phyloP scores from a whole-genome alignment of 305 asterid species.

The Fraxinus floribunda region DNA sequence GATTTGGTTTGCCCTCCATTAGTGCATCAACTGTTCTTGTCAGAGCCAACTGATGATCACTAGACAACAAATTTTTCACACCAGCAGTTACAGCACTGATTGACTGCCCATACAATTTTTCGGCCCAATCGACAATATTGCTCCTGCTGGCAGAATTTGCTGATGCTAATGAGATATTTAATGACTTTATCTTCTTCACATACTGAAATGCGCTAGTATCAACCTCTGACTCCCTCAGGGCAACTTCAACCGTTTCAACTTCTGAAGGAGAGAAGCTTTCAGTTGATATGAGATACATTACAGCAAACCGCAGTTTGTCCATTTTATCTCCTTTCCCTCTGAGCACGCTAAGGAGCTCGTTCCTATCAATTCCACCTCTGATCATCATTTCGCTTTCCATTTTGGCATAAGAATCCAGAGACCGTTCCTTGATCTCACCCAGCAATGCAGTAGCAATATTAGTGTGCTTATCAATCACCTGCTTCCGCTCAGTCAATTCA shows the following conservation, averaged over 20 bases:
- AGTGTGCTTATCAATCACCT: slow-evolving; percentile 85
- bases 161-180: slow-evolving; percentile 70
- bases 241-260: slow-evolving; percentile 67
- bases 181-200: slow-evolving; percentile 74
- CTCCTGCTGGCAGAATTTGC: slow-evolving; percentile 83
- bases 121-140: slow-evolving; percentile 87
- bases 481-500: slow-evolving; percentile 84
- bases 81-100: slow-evolving; percentile 83
- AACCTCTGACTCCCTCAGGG: slow-evolving; percentile 72
- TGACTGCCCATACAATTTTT: slow-evolving; percentile 77
- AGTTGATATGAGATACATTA: slow-evolving; percentile 68
- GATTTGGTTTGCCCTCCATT: slow-evolving; percentile 89
- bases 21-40: slow-evolving; percentile 81
- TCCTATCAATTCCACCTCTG: slow-evolving; percentile 75
- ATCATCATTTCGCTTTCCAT: slow-evolving; percentile 82
- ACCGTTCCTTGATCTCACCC: slow-evolving; percentile 83
- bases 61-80: slow-evolving; percentile 69
- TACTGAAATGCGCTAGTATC: slow-evolving; percentile 75
- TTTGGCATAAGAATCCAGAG: slow-evolving; percentile 72
- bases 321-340: slow-evolving; percentile 72
- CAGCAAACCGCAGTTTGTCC: slow-evolving; percentile 75
- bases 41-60: slow-evolving; percentile 77
- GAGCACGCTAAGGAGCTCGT: slow-evolving; percentile 63
- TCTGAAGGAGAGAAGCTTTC: slow-evolving; percentile 66
- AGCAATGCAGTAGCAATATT: slow-evolving; percentile 79